Percentiles rank a stretch among this genome's conserved stretches.
Evolutionary conservation across 2,329 filamentous ascomycete species (phyloP).

Genomic region (Xylaria sp.): DNA sequence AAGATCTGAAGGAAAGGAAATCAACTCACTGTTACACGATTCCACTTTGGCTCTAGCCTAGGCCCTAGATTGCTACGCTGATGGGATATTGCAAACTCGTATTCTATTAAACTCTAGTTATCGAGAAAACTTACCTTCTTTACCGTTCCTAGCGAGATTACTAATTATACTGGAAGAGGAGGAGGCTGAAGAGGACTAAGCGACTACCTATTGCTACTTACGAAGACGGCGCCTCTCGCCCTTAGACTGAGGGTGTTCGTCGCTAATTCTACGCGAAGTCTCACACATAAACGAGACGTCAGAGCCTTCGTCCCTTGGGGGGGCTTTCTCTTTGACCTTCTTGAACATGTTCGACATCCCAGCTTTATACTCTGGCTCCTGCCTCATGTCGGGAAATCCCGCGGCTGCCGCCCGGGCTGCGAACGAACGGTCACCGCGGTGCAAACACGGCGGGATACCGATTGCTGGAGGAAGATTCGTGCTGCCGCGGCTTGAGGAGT

Average conservation of each 20-base stretch:
- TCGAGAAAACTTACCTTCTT: background rate
- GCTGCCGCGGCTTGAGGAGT: background rate
- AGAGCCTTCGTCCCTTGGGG: conserved; percentile 16
- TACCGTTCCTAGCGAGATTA: background rate
- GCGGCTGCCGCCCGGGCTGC: background rate
- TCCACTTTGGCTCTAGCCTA: background rate
- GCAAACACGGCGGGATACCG: conserved; percentile 21
- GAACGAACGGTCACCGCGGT: background rate
- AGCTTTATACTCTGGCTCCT: conserved; percentile 6
- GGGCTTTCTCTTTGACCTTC: conserved; percentile 11
- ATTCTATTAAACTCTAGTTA: background rate
- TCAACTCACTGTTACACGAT: background rate
- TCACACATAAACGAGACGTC: conserved; percentile 39
- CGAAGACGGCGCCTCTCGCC: conserved; percentile 7
- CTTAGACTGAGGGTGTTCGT: background rate
- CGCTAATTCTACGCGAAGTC: conserved; percentile 21
- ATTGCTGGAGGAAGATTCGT: conserved; percentile 26
- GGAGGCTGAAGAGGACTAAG: background rate
- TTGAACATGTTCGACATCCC: conserved; percentile 17
- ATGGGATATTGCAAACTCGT: background rate
- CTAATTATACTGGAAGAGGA: background rate
- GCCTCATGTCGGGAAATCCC: conserved; percentile 1
- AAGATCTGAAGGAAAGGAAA: background rate
- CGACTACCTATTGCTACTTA: conserved; percentile 22
- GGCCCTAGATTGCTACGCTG: background rate